These are phyloP conservation scores for Solanum neorickii DNA, from an alignment of 257 asterid species.

Conservation along the genomic window DNA sequence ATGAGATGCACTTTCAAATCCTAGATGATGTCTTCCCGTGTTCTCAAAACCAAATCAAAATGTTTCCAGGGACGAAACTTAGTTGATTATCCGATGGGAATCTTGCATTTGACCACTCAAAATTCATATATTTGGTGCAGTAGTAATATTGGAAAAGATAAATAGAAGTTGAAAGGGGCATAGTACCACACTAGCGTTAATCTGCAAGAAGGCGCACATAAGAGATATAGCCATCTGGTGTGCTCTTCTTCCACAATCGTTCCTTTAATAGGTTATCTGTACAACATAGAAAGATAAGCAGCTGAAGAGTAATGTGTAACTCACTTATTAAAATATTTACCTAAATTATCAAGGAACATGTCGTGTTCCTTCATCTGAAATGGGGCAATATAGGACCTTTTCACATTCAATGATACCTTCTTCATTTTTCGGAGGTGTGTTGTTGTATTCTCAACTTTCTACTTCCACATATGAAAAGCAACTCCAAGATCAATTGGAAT, in stretches of 20 bases:
- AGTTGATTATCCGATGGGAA: neutral
- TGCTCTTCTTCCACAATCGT: conserved; percentile 62
- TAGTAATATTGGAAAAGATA: neutral
- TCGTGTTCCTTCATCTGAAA: too few relatives aligned
- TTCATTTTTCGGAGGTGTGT: too few relatives aligned
- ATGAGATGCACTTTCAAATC: neutral
- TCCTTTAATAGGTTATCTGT: conserved; percentile 83
- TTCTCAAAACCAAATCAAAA: neutral
- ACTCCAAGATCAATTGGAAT: too few relatives aligned
- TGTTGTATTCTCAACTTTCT: too few relatives aligned
- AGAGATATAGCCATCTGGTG: conserved; percentile 63
- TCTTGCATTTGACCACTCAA: neutral
- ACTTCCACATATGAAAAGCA: too few relatives aligned
- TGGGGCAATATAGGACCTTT: too few relatives aligned
- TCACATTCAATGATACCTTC: too few relatives aligned
- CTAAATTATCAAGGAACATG: too few relatives aligned
- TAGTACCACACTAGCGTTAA: conserved; percentile 71
- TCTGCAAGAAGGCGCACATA: conserved; percentile 87
- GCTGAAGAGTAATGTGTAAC: neutral
- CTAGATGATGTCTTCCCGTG: neutral
- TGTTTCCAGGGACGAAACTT: neutral
- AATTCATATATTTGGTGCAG: neutral
- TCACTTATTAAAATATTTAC: neutral
- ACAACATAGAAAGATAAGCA: neutral
- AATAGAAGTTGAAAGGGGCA: neutral